Evolutionary conservation across 1,284 basidiomycete species (phyloP).

Genomic region (Fomitopsis betulina): DNA sequence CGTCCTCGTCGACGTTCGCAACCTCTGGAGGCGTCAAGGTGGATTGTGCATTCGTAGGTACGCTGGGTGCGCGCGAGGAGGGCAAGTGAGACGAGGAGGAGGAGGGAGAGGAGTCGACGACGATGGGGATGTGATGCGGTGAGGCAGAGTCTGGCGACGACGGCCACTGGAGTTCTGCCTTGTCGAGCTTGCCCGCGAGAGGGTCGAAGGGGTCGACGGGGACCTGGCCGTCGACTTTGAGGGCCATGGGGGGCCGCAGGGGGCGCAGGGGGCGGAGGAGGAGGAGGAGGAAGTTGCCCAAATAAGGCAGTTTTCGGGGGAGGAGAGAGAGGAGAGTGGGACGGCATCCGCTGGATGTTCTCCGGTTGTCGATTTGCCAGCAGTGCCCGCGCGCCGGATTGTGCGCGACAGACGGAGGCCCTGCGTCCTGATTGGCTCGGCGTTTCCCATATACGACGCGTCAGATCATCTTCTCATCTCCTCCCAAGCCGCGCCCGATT

Average conservation of each 20-base stretch:
- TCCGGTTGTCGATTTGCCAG: slow-evolving; percentile 16
- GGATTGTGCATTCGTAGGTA: neutral
- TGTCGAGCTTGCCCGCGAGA: slow-evolving; percentile 10
- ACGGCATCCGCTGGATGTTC: slow-evolving; percentile 3
- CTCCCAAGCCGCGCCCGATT: neutral
- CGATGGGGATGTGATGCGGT: slow-evolving; percentile 25
- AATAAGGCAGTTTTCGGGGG: slow-evolving; percentile 26
- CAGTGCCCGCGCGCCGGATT: neutral
- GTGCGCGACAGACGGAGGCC: slow-evolving; percentile 4
- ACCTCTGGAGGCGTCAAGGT: slow-evolving; percentile 3
- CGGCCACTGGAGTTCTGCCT: slow-evolving; percentile 7
- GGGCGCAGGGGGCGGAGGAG: slow-evolving; percentile 6
- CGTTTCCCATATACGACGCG: slow-evolving; percentile 29
- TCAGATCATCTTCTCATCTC: slow-evolving; percentile 2
- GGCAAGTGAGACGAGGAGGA: slow-evolving; percentile 10
- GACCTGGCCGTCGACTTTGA: slow-evolving; percentile 3
- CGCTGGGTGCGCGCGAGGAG: slow-evolving; percentile 4
- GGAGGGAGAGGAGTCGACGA: slow-evolving; percentile 13
- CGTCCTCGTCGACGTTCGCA: slow-evolving; percentile 8
- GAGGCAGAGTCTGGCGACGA: slow-evolving; percentile 20
- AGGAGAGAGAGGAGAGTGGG: slow-evolving; percentile 16
- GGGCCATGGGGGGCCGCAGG: slow-evolving; percentile 10
- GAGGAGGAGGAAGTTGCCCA: slow-evolving; percentile 22
- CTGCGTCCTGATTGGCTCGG: slow-evolving; percentile 27
- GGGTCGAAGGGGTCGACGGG: slow-evolving; percentile 10